Percentiles rank a stretch among this genome's conserved stretches.
These are phyloP conservation scores for Peniophora sp. DNA, from an alignment of 1,284 basidiomycete genomes.

Conservation along the genomic window DNA sequence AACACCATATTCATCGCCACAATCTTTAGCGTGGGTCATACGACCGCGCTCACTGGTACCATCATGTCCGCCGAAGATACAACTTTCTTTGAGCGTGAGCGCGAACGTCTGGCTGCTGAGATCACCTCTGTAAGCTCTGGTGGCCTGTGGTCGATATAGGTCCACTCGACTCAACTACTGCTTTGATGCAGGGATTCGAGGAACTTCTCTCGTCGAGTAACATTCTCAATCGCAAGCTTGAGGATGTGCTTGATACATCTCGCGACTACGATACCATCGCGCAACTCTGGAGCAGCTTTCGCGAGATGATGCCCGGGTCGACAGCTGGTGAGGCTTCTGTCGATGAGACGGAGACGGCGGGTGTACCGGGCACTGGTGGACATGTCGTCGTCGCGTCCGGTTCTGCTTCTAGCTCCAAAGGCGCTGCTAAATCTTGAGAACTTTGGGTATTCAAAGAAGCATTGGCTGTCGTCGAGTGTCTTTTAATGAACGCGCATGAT, in stretches of 20 bases:
- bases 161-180: slow-evolving; percentile 3
- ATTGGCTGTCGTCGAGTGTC: too few relatives aligned
- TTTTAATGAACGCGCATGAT: too few relatives aligned
- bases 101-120: slow-evolving; percentile 63
- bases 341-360: slow-evolving; percentile 26
- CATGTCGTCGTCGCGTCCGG: slow-evolving; percentile 35
- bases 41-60: too few relatives aligned
- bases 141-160: neutral
- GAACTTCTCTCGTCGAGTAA: slow-evolving; percentile 83
- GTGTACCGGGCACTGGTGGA: slow-evolving; percentile 61
- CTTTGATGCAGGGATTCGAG: slow-evolving; percentile 70
- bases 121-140: slow-evolving; percentile 54
- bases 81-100: slow-evolving; percentile 71
- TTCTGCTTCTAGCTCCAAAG: too few relatives aligned
- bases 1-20: too few relatives aligned
- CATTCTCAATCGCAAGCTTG: slow-evolving; percentile 84
- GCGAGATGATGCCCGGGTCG: slow-evolving; percentile 64
- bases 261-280: slow-evolving; percentile 90
- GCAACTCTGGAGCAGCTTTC: slow-evolving; percentile 78
- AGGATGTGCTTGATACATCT: slow-evolving; percentile 88
- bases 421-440: too few relatives aligned
- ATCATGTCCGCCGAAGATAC: slow-evolving; percentile 44
- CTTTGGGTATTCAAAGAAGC: too few relatives aligned
- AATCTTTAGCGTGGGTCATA: too few relatives aligned
- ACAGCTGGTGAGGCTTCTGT: slow-evolving; percentile 24